Evolutionary conservation across 345 rosid genomes (phyloP).

Genomic region (Hibiscus tridactylites): DNA sequence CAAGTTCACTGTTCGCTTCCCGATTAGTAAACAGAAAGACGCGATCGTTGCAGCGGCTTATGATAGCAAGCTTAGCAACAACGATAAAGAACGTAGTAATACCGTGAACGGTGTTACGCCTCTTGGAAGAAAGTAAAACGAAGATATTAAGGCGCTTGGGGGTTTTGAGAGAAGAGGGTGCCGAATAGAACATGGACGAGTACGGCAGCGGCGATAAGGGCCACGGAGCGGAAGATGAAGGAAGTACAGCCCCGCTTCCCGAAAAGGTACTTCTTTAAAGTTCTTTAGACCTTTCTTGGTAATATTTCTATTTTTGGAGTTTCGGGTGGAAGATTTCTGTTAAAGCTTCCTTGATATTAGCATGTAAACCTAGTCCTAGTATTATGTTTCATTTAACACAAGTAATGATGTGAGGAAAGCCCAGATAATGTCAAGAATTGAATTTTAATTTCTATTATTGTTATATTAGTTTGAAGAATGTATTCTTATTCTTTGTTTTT

Average conservation of each 20-base stretch:
- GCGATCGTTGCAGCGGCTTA: constrained; percentile 19
- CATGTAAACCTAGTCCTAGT: too few relatives aligned
- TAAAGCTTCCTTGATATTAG: too few relatives aligned
- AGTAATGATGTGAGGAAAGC: too few relatives aligned
- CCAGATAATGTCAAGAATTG: too few relatives aligned
- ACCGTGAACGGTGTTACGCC: constrained; percentile 16
- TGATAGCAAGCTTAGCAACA: background rate
- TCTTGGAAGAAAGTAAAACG: constrained; percentile 9
- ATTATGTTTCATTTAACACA: too few relatives aligned
- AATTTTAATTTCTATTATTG: too few relatives aligned
- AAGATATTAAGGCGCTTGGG: constrained; percentile 13
- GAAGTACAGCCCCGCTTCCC: constrained; percentile 78
- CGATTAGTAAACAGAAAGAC: constrained; percentile 8
- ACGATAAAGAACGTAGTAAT: background rate
- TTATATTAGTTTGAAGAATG: background rate
- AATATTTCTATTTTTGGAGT: too few relatives aligned
- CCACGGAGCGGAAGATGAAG: constrained; percentile 74
- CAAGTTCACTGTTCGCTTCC: constrained; percentile 1
- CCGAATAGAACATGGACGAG: constrained; percentile 50
- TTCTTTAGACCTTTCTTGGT: too few relatives aligned
- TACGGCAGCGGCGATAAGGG: constrained; percentile 51
- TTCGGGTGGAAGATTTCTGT: too few relatives aligned
- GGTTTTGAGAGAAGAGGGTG: constrained; percentile 25
- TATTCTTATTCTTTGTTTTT: background rate
- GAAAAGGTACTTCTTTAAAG: constrained; percentile 45